Conservation (phyloP, 1,139 yeast genomes). For the Hanseniaspora gamundiae region DNA sequence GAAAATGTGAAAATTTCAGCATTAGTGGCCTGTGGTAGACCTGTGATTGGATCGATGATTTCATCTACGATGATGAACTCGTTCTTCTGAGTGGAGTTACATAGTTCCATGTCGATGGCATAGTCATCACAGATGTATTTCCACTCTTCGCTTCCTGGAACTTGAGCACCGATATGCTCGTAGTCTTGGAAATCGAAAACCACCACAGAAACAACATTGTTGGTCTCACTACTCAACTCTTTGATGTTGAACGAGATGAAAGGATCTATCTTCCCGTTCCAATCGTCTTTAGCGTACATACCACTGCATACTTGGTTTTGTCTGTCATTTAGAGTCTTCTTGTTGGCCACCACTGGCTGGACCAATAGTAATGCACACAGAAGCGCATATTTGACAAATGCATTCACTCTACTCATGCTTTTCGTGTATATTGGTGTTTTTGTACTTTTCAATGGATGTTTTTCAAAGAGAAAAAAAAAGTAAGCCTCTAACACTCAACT, state of each 20-base stretch:
- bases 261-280: conserved; percentile 70
- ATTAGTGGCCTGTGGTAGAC: conserved; percentile 31
- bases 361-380: not conserved
- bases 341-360: conserved; percentile 32
- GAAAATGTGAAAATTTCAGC: conserved; percentile 43
- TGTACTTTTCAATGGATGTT: too few relatives aligned
- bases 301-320: conserved; percentile 73
- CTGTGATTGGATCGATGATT: conserved; percentile 23
- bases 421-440: not conserved
- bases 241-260: conserved; percentile 43
- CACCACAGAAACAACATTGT: conserved; percentile 47
- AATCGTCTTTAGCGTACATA: conserved; percentile 74
- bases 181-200: conserved; percentile 79
- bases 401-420: not conserved
- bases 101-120: conserved; percentile 48
- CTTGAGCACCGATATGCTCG: conserved; percentile 45
- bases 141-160: conserved; percentile 17
- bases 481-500: too few relatives aligned
- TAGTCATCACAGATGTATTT: conserved; percentile 66
- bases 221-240: conserved; percentile 26
- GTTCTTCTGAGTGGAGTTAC: conserved; percentile 45
- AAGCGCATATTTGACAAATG: not conserved
- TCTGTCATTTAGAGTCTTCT: conserved; percentile 35
- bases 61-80: conserved; percentile 41
- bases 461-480: too few relatives aligned